Percentiles rank a stretch among this genome's conserved stretches.
Conservation (phyloP, 1,139 yeast species). For the Protomyces lactucae-debilis region DNA sequence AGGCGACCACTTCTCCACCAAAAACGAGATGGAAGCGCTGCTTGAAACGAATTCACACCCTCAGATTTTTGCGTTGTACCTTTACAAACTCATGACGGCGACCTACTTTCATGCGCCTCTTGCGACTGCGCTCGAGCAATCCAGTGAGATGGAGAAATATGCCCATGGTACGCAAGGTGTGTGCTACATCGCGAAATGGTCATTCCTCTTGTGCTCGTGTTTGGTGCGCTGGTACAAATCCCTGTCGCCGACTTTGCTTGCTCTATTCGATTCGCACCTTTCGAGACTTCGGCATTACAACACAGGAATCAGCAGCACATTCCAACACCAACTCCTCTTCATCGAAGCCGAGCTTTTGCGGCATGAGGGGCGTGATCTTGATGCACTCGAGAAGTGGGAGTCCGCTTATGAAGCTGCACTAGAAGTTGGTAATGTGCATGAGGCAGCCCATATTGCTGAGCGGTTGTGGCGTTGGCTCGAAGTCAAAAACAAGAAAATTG, state of each 20-base stretch:
- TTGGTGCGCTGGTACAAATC: slow-evolving; percentile 2
- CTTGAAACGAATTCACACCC: slow-evolving; percentile 14
- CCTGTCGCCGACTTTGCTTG: slow-evolving; percentile 1
- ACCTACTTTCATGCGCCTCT: slow-evolving; percentile 7
- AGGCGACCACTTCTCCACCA: slow-evolving; percentile 14
- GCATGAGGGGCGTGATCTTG: slow-evolving; percentile 8
- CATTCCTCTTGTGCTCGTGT: slow-evolving; percentile 4
- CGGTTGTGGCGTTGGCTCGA: slow-evolving; percentile 17
- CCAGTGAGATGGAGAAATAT: neutral
- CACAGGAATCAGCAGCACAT: neutral
- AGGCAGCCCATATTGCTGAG: slow-evolving; percentile 19
- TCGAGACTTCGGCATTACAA: neutral
- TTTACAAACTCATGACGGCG: slow-evolving; percentile 11
- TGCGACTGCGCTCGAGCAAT: neutral
- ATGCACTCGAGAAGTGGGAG: slow-evolving; percentile 19
- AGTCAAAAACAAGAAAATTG: slow-evolving; percentile 1
- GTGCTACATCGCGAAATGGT: slow-evolving; percentile 6
- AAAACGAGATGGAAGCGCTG: slow-evolving; percentile 6
- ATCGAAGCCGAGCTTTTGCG: slow-evolving; percentile 21
- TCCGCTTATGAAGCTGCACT: slow-evolving; percentile 11
- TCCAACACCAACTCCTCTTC: slow-evolving; percentile 12
- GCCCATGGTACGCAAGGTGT: slow-evolving; percentile 11
- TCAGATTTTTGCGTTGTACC: slow-evolving; percentile 13
- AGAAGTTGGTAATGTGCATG: slow-evolving; percentile 13
- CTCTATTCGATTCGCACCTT: slow-evolving; percentile 2